phyloP scores from a whole-genome alignment of 2,329 filamentous ascomycete species.

The Exserohilum turcica region DNA sequence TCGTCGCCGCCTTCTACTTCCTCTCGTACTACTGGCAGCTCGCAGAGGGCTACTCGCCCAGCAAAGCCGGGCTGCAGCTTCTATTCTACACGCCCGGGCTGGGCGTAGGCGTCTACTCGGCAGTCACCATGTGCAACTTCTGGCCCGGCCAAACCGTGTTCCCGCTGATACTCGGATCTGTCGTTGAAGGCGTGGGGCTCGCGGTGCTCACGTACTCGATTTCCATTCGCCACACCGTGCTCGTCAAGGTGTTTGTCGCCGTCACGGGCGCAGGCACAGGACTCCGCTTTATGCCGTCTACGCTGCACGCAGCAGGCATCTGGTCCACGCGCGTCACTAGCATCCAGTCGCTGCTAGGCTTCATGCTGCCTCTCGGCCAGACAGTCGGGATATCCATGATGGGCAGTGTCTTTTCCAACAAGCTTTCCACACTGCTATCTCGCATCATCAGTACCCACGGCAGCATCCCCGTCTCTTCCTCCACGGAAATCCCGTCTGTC shows the following conservation, averaged over 20 bases:
- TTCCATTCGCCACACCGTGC: slow-evolving; percentile 52
- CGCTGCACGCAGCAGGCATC: slow-evolving; percentile 66
- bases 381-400: slow-evolving; percentile 70
- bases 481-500: slow-evolving; percentile 32
- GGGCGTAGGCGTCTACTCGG: slow-evolving; percentile 62
- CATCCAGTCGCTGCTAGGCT: slow-evolving; percentile 64
- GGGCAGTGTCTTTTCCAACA: slow-evolving; percentile 72
- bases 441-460: slow-evolving; percentile 32
- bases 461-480: slow-evolving; percentile 23
- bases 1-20: slow-evolving; percentile 68
- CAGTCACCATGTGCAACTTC: slow-evolving; percentile 64
- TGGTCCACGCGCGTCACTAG: slow-evolving; percentile 63
- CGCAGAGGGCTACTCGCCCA: slow-evolving; percentile 59
- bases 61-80: slow-evolving; percentile 55
- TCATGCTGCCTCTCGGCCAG: slow-evolving; percentile 67
- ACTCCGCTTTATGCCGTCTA: slow-evolving; percentile 67
- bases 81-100: slow-evolving; percentile 69
- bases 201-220: slow-evolving; percentile 64
- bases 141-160: slow-evolving; percentile 67
- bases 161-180: slow-evolving; percentile 54
- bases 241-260: slow-evolving; percentile 70
- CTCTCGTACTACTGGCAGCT: slow-evolving; percentile 70
- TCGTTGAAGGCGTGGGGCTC: slow-evolving; percentile 64
- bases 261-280: slow-evolving; percentile 67
- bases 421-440: slow-evolving; percentile 38